Conservation (phyloP, 257 asterid genomes). For the Cinchona pubescens region DNA sequence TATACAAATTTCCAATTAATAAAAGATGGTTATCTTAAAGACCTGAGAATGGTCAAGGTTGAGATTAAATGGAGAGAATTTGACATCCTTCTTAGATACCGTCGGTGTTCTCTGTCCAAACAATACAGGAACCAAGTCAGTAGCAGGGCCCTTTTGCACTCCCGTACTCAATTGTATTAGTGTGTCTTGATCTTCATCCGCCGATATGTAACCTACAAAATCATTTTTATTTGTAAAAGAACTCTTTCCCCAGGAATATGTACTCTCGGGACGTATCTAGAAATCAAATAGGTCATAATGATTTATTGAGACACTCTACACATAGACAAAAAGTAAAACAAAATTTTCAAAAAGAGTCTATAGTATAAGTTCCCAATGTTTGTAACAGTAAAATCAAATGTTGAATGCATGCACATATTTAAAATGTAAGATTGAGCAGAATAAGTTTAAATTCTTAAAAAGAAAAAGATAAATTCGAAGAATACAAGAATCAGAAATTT, state of each 20-base stretch:
- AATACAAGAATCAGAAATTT: not conserved
- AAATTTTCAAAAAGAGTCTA: not conserved
- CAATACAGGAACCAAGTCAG: constrained; percentile 86
- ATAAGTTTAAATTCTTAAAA: not conserved
- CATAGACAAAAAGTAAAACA: no score
- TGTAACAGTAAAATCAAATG: not conserved
- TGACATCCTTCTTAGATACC: constrained; percentile 59
- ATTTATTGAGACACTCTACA: no score
- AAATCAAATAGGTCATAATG: no score
- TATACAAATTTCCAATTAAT: not conserved
- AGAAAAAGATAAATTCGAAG: not conserved
- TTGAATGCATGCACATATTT: not conserved
- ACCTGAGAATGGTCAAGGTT: constrained; percentile 97
- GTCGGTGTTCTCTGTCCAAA: constrained; percentile 82
- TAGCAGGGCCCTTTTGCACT: constrained; percentile 83
- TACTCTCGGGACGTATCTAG: no score
- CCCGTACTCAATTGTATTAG: constrained; percentile 85
- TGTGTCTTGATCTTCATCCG: constrained; percentile 93
- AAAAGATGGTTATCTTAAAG: constrained; percentile 16
- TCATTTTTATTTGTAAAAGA: constrained; percentile 18
- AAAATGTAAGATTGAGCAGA: not conserved
- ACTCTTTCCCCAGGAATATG: not conserved
- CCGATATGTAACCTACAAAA: constrained; percentile 78
- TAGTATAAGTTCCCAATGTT: not conserved
- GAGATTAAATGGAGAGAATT: constrained; percentile 60